Conservation (phyloP, 2,329 filamentous ascomycete species). For the Diaporthe humulicola region DNA sequence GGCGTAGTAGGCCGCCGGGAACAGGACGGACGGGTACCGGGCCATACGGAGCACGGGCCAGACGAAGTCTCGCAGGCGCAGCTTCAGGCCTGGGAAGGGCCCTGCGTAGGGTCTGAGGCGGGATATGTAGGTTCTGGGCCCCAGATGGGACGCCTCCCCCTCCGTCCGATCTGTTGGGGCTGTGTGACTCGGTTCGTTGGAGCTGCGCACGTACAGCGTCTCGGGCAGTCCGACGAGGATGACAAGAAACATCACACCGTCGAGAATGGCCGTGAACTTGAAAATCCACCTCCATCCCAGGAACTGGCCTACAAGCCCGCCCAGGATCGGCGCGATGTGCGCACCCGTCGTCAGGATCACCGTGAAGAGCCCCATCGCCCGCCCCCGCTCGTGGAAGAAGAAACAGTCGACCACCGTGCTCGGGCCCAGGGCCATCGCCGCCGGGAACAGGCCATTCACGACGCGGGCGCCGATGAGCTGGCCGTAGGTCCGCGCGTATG, state of each 20-base stretch:
- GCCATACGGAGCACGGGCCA: conserved; percentile 46
- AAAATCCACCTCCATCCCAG: conserved; percentile 41
- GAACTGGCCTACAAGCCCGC: conserved; percentile 37
- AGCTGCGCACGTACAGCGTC: conserved; percentile 46
- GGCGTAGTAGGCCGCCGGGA: conserved; percentile 49
- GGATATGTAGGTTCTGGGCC: conserved; percentile 38
- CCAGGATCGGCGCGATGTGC: conserved; percentile 47
- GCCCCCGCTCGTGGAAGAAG: conserved; percentile 48
- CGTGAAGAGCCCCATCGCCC: conserved; percentile 48
- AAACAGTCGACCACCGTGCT: conserved; percentile 49
- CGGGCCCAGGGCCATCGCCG: conserved; percentile 49
- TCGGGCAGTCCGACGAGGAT: conserved; percentile 48
- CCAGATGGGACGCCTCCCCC: conserved; percentile 16
- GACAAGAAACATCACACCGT: conserved; percentile 45
- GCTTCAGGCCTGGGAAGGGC: conserved; percentile 15
- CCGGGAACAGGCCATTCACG: conserved; percentile 48
- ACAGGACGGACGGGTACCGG: conserved; percentile 48
- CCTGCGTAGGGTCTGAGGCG: conserved; percentile 42
- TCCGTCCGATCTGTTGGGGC: conserved; percentile 16
- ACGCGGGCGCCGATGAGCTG: conserved; percentile 44
- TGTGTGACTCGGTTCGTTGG: conserved; percentile 18
- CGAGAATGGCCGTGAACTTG: conserved; percentile 46
- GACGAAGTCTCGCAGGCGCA: conserved; percentile 43
- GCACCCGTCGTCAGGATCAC: conserved; percentile 47
- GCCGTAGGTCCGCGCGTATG: conserved; percentile 40